phyloP scores from a whole-genome alignment of 495 filamentous ascomycete genomes.

The Penicillium arizonense region DNA sequence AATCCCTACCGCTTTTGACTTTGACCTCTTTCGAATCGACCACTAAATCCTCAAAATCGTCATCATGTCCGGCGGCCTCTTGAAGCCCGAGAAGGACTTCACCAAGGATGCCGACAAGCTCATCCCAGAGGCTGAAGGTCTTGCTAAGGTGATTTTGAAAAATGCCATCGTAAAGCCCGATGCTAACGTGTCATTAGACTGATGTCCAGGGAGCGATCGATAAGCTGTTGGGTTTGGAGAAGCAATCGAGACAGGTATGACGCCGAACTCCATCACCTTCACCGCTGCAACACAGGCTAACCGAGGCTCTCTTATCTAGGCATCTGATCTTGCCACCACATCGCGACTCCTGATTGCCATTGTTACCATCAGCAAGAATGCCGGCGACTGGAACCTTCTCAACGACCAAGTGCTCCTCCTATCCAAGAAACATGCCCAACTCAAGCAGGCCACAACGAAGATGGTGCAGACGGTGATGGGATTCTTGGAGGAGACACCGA shows the following conservation, averaged over 20 bases:
- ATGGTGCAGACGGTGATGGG: conserved; percentile 97
- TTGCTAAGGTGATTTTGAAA: conserved; percentile 67
- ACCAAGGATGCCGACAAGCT: conserved; percentile 89
- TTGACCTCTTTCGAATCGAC: neutral
- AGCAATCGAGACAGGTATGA: conserved; percentile 89
- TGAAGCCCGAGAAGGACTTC: conserved; percentile 75
- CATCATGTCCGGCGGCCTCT: conserved; percentile 59
- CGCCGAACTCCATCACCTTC: conserved; percentile 2
- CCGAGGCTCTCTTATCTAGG: conserved; percentile 46
- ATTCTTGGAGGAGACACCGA: conserved; percentile 81
- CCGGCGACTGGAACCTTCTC: conserved; percentile 86
- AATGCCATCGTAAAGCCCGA: neutral
- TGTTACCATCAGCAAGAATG: conserved; percentile 90
- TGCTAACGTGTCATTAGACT: conserved; percentile 47
- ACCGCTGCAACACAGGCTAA: conserved; percentile 5
- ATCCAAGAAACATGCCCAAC: conserved; percentile 99
- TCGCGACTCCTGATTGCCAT: conserved; percentile 82
- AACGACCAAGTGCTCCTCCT: conserved; percentile 95
- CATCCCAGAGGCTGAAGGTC: conserved; percentile 82
- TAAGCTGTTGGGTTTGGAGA: conserved; percentile 87
- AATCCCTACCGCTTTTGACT: too few relatives aligned
- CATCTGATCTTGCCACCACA: conserved; percentile 92
- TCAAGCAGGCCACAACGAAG: conserved; percentile 97
- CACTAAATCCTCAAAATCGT: conserved; percentile 18
- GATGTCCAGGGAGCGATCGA: conserved; percentile 85